A percentile compares a stretch with the other conserved stretches of the same genome.
Evolutionary conservation across 2,329 filamentous ascomycete species (phyloP).

Genomic region (Colletotrichum orbiculare): DNA sequence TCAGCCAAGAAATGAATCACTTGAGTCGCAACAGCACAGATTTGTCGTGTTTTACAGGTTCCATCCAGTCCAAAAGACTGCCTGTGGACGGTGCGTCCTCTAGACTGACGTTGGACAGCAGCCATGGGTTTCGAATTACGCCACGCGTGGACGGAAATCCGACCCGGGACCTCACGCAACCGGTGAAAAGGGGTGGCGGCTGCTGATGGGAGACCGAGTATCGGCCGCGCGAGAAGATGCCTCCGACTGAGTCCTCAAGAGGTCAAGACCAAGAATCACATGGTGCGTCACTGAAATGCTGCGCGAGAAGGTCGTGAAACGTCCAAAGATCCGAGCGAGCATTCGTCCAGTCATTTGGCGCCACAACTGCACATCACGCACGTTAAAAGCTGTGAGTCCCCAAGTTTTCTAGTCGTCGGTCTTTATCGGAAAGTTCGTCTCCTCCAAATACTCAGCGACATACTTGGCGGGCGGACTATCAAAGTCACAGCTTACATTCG

Average conservation of each 20-base stretch:
- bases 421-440: too few species aligned
- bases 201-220: not conserved
- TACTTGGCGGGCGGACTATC: too few species aligned
- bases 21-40: constrained; percentile 1
- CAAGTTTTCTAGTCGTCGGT: too few species aligned
- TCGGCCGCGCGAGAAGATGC: too few species aligned
- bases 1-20: not conserved
- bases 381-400: too few species aligned
- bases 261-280: too few species aligned
- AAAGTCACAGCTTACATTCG: not conserved
- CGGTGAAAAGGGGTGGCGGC: not conserved
- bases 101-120: not conserved
- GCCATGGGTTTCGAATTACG: not conserved
- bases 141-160: constrained; percentile 19
- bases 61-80: not conserved
- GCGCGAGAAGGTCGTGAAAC: constrained; percentile 13
- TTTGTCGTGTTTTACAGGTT: not conserved
- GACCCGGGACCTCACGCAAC: constrained; percentile 12
- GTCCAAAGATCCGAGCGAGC: not conserved
- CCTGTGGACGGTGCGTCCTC: constrained; percentile 1
- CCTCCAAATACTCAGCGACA: too few species aligned
- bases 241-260: too few species aligned
- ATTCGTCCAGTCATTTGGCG: not conserved
- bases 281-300: too few species aligned
- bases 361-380: constrained; percentile 8